These are phyloP conservation scores for Oxyria digyna DNA, from an alignment of 148 eudicot genomes.

Conservation along the genomic window DNA sequence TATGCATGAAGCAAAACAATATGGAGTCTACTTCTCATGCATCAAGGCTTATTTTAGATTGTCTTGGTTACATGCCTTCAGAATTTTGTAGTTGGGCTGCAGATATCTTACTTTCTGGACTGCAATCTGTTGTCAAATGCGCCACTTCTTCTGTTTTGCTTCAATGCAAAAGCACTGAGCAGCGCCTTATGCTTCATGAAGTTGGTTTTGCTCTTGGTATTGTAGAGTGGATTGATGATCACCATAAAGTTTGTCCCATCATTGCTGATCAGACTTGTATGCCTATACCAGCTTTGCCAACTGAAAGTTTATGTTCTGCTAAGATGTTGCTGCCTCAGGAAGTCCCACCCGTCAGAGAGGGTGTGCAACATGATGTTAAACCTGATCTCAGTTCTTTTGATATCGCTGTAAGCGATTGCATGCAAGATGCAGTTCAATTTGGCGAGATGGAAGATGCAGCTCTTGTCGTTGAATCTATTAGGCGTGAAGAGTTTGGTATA, in stretches of 20 bases:
- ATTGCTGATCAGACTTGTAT: conserved; percentile 11
- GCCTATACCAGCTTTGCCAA: conserved; percentile 20
- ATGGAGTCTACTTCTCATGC: conserved; percentile 18
- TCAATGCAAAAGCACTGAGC: conserved; percentile 43
- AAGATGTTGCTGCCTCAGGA: conserved; percentile 12
- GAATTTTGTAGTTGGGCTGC: conserved; percentile 71
- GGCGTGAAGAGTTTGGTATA: conserved; percentile 83
- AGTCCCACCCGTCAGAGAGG: conserved; percentile 15
- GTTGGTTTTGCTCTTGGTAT: conserved; percentile 76
- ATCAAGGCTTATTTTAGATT: conserved; percentile 59
- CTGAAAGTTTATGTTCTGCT: conserved; percentile 11
- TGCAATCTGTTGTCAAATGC: conserved; percentile 51
- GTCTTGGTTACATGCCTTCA: conserved; percentile 58
- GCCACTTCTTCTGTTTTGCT: conserved; percentile 44
- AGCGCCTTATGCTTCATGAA: conserved; percentile 80
- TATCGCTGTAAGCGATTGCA: conserved; percentile 3
- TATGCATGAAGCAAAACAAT: conserved; percentile 1
- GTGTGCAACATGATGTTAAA: conserved; percentile 13
- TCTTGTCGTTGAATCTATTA: conserved; percentile 58
- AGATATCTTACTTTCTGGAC: conserved; percentile 62
- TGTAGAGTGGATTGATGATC: conserved; percentile 77
- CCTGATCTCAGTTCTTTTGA: conserved; percentile 5
- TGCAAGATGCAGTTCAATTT: conserved; percentile 9
- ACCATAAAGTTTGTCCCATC: conserved; percentile 33
- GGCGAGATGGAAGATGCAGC: conserved; percentile 32